Evolutionary conservation across 495 filamentous ascomycete genomes (phyloP).

Genomic region (Podospora pseudocomata): DNA sequence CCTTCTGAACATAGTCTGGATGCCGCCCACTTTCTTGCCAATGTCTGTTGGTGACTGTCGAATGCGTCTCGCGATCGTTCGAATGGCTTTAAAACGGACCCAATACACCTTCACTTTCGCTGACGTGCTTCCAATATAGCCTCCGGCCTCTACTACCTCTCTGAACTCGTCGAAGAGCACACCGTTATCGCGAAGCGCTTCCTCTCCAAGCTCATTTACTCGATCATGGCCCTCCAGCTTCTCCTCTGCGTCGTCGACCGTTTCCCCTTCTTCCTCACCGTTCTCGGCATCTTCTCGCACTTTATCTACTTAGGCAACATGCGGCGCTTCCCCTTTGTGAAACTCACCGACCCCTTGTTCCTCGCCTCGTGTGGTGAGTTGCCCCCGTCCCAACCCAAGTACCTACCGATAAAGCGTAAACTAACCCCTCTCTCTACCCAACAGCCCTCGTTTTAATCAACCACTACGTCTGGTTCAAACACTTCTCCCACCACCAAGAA

Average conservation of each 20-base stretch:
- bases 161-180: constrained; percentile 95
- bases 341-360: constrained; percentile 84
- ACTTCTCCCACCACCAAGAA: constrained; percentile 69
- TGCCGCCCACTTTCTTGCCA: background rate
- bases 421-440: background rate
- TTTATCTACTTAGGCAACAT: constrained; percentile 86
- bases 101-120: background rate
- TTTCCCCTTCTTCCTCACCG: constrained; percentile 70
- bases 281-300: constrained; percentile 78
- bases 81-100: background rate
- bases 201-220: constrained; percentile 80
- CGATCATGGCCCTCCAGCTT: constrained; percentile 68
- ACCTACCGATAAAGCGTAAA: background rate
- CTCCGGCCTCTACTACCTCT: constrained; percentile 95
- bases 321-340: constrained; percentile 81
- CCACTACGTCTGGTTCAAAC: constrained; percentile 93
- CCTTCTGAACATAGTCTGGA: too few relatives aligned
- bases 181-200: constrained; percentile 86
- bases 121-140: constrained; percentile 47
- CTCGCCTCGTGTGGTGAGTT: constrained; percentile 69
- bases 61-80: background rate
- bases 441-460: constrained; percentile 80
- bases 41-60: background rate
- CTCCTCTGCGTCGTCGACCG: constrained; percentile 76
- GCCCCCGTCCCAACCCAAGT: background rate